Evolutionary conservation across 2,329 filamentous ascomycete genomes (phyloP), one percentile per base, ranked within the genome.

Genomic region (Aureobasidium uvarum): DNA sequence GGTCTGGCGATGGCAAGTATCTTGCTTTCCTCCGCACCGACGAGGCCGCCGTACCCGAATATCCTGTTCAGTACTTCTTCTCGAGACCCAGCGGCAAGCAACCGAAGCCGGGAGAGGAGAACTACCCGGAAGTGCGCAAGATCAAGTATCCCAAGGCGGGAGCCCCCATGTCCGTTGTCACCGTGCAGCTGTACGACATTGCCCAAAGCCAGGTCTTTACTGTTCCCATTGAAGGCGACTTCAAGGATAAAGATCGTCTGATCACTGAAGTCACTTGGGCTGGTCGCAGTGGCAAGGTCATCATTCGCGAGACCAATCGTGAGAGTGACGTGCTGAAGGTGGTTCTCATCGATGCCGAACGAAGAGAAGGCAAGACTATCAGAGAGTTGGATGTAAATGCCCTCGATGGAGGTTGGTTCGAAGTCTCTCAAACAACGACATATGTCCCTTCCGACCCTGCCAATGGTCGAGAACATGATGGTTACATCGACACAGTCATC

Each of bases 81-180:
- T 91, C 91, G 28, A 84, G 92, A 50, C 94, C 95, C 2, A 96
- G 91, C 69, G 92, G 92, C 31, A 83, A 85, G 55, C 69, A 82
- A 55, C 88, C 92, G 4, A 76, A 81, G 10, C 79, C 84, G 1
- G 92, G 91, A 23, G 85, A 96, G 70, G 92, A 97, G 75, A 87
- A 86, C 62, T 99, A 99, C 74, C 95, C 95, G 0, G 93, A 98
- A 73, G 88, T 94, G 41, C 86, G 89, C 68, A 81, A 92, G 71
- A 96, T 99, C 84, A 99, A 99, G 77, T 99, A 99, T 72, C 96
- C 95, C 55, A 98, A 98, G 77, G 90, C 95, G 23, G 96, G 95
- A 3, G 89, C 93, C 2, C 92, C 94, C 54, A 99, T 99, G 75
- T 95, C 95, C 0, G 86, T 91, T 16, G 94, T 99, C 4, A 87